A percentile compares a stretch with the other conserved stretches of the same genome.
Evolutionary conservation across 495 filamentous ascomycete genomes (phyloP).

Genomic region (Penicillium cinerascens): DNA sequence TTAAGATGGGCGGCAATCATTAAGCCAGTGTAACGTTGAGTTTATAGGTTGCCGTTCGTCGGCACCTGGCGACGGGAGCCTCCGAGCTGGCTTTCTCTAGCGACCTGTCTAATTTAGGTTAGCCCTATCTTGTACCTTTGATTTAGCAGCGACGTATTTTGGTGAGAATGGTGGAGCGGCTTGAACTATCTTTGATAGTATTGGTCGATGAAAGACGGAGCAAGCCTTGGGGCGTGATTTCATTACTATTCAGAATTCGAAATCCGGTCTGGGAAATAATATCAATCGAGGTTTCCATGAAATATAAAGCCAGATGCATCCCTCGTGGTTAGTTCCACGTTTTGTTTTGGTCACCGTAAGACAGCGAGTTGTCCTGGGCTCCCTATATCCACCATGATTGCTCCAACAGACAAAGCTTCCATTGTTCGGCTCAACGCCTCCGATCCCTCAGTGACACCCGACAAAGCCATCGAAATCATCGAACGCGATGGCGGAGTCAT

Average conservation of each 20-base stretch:
- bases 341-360: background rate
- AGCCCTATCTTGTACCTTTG: background rate
- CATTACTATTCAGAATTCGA: background rate
- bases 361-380: background rate
- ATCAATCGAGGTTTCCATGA: background rate
- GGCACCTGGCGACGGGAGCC: background rate
- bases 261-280: background rate
- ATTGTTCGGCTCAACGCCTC: constrained; percentile 11
- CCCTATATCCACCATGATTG: background rate
- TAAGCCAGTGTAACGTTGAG: background rate
- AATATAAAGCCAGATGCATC: background rate
- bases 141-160: background rate
- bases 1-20: background rate
- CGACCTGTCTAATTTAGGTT: constrained; percentile 6
- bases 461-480: constrained; percentile 5
- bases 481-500: constrained; percentile 21
- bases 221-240: background rate
- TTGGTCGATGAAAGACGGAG: background rate
- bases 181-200: background rate
- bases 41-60: background rate
- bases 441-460: constrained; percentile 5
- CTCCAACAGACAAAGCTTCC: background rate
- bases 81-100: background rate
- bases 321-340: background rate
- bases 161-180: background rate